phyloP scores from a whole-genome alignment of 2,329 filamentous ascomycete genomes.

The Pseudogymnoascus sp. region DNA sequence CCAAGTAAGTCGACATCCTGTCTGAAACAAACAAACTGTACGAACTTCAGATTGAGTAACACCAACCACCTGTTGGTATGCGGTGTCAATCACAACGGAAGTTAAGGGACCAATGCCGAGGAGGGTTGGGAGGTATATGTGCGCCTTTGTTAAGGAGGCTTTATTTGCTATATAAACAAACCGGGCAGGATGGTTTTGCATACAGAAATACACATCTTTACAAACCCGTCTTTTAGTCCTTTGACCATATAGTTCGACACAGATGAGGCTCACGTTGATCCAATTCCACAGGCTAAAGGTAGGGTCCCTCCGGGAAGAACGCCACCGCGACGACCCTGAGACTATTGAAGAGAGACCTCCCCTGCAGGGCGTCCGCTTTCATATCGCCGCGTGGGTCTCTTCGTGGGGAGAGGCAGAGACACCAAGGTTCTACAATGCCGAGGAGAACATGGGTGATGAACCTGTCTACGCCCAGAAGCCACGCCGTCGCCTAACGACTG shows the following conservation, averaged over 20 bases:
- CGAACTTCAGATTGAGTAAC: slow-evolving; percentile 14
- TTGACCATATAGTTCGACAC: slow-evolving; percentile 13
- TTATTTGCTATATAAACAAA: slow-evolving; percentile 11
- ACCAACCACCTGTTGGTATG: slow-evolving; percentile 8
- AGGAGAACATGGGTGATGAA: slow-evolving; percentile 10
- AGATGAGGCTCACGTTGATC: slow-evolving; percentile 16
- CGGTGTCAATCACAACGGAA: slow-evolving; percentile 8
- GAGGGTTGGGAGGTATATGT: slow-evolving; percentile 9
- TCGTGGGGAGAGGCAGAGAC: slow-evolving; percentile 15
- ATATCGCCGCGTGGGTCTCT: slow-evolving; percentile 13
- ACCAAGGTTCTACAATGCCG: slow-evolving; percentile 17
- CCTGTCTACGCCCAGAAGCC: slow-evolving; percentile 14
- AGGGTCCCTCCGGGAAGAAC: slow-evolving; percentile 12
- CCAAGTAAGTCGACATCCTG: slow-evolving; percentile 7
- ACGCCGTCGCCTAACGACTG: not conserved
- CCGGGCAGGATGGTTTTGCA: not conserved
- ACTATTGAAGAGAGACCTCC: slow-evolving; percentile 14
- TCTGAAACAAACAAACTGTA: slow-evolving; percentile 11
- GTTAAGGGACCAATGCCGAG: slow-evolving; percentile 12
- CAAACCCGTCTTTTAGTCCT: slow-evolving; percentile 11
- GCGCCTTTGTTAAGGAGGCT: slow-evolving; percentile 13
- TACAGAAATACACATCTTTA: slow-evolving; percentile 8
- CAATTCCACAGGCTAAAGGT: slow-evolving; percentile 5
- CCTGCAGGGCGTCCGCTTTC: slow-evolving; percentile 12
- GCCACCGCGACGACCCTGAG: slow-evolving; percentile 11